A percentile compares a stretch with the other conserved stretches of the same genome.
Conservation (phyloP, 1,139 yeast genomes). For the Pichia norvegensis region DNA sequence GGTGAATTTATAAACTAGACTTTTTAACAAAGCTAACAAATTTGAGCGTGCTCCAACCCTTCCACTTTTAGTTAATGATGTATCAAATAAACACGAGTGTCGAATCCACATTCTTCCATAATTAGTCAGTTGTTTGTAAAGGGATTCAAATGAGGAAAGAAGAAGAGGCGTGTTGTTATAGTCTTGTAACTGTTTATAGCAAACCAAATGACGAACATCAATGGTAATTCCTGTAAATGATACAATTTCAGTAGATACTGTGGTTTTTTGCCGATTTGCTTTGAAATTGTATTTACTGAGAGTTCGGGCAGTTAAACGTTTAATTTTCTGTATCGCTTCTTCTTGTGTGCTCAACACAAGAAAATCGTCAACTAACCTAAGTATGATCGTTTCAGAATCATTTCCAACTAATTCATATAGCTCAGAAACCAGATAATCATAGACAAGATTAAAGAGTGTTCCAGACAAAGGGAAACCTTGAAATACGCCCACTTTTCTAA, state of each 20-base stretch:
- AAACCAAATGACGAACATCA: conserved; percentile 22
- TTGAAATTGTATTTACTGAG: conserved; percentile 52
- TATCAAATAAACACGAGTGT: conserved; percentile 5
- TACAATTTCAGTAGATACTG: conserved; percentile 19
- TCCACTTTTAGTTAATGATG: conserved; percentile 4
- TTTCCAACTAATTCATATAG: conserved; percentile 20
- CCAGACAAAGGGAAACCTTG: conserved; percentile 84
- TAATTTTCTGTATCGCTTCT: conserved; percentile 24
- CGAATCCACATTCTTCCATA: conserved; percentile 8
- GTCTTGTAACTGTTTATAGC: conserved; percentile 23
- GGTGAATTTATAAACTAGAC: conserved; percentile 15
- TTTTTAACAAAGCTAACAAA: conserved; percentile 9
- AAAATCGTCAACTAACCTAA: conserved; percentile 84
- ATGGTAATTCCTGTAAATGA: conserved; percentile 26
- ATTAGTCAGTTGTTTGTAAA: conserved; percentile 15
- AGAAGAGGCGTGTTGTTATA: conserved; percentile 17
- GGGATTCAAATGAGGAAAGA: conserved; percentile 18
- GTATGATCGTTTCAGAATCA: conserved; percentile 32
- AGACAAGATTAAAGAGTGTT: conserved; percentile 65
- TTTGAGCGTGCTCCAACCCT: conserved; percentile 8
- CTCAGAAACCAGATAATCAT: conserved; percentile 51
- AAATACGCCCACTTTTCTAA: conserved; percentile 62
- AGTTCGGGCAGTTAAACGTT: conserved; percentile 29
- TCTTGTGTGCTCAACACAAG: conserved; percentile 48
- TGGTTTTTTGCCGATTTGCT: conserved; percentile 52